These are phyloP conservation scores for Ceratobasidium sp. DNA, from an alignment of 1,284 basidiomycete genomes.

Conservation along the genomic window DNA sequence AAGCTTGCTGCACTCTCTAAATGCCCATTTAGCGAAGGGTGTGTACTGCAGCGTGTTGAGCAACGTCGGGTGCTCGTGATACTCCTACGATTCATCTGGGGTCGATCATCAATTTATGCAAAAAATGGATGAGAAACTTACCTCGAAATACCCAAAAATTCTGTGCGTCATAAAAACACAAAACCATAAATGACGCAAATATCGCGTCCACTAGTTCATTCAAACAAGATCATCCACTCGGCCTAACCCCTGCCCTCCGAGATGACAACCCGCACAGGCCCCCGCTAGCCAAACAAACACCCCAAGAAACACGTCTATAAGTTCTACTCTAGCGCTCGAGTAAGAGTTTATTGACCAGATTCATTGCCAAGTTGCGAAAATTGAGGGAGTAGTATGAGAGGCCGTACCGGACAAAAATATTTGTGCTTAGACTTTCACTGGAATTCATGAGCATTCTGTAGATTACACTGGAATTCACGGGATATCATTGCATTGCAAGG, in stretches of 20 bases:
- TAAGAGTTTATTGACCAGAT: conserved; percentile 75
- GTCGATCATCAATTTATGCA: background rate
- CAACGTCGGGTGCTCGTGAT: conserved; percentile 97
- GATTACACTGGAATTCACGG: too few species aligned
- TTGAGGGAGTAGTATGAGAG: conserved; percentile 70
- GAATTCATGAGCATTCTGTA: too few species aligned
- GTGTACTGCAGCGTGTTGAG: conserved; percentile 95
- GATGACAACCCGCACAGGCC: conserved; percentile 87
- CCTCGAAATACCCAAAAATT: conserved; percentile 99
- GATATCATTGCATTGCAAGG: too few species aligned
- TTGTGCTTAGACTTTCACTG: too few species aligned
- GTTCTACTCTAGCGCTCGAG: conserved; percentile 96
- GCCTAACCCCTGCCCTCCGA: conserved; percentile 84
- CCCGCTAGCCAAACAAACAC: conserved; percentile 90
- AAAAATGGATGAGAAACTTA: conserved; percentile 57
- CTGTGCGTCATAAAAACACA: conserved; percentile 97
- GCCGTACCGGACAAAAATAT: too few species aligned
- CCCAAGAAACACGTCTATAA: conserved; percentile 94
- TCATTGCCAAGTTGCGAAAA: conserved; percentile 42
- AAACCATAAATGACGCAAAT: conserved; percentile 96
- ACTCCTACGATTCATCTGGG: conserved; percentile 74
- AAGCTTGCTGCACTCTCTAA: conserved; percentile 98
- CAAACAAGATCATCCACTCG: conserved; percentile 94
- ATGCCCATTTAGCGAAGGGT: conserved; percentile 97
- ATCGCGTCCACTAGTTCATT: conserved; percentile 93